Evolutionary conservation across 495 filamentous ascomycete species (phyloP).

Genomic region (Sordaria brevicollis): DNA sequence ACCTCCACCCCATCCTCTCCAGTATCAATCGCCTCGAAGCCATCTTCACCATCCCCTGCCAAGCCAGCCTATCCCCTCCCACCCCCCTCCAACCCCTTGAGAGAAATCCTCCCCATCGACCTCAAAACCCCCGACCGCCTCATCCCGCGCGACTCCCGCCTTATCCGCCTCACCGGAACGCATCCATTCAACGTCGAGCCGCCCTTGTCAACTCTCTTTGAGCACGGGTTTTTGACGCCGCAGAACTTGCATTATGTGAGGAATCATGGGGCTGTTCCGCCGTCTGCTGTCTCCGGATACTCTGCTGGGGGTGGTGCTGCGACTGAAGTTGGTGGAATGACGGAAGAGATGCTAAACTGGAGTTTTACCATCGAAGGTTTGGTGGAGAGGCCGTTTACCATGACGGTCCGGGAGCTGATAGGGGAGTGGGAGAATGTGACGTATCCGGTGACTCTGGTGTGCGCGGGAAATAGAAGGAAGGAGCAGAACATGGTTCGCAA

Average conservation of each 20-base stretch:
- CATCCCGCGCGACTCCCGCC: slow-evolving; percentile 74
- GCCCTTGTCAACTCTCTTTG: slow-evolving; percentile 66
- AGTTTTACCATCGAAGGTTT: slow-evolving; percentile 78
- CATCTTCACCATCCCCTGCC: not conserved
- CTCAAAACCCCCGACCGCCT: slow-evolving; percentile 75
- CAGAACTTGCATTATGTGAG: slow-evolving; percentile 94
- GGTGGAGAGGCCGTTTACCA: slow-evolving; percentile 64
- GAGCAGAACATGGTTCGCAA: slow-evolving; percentile 91
- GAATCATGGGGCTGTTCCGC: slow-evolving; percentile 84
- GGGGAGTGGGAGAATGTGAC: slow-evolving; percentile 75
- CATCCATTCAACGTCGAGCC: slow-evolving; percentile 95
- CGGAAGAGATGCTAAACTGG: slow-evolving; percentile 60
- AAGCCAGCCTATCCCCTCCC: slow-evolving; percentile 50
- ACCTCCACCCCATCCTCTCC: not conserved
- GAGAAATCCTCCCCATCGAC: slow-evolving; percentile 60
- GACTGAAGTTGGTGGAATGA: no score
- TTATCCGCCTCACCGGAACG: slow-evolving; percentile 82
- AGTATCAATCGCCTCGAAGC: not conserved
- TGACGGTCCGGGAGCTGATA: slow-evolving; percentile 67
- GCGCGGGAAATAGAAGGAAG: slow-evolving; percentile 87
- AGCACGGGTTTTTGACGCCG: slow-evolving; percentile 83
- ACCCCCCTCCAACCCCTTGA: slow-evolving; percentile 49
- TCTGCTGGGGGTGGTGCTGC: not conserved
- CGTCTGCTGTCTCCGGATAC: slow-evolving; percentile 55
- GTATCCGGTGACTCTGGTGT: slow-evolving; percentile 81